A percentile compares a stretch with the other conserved stretches of the same genome.
Conservation (phyloP, 345 rosid genomes). For the Iberis pinnata region DNA sequence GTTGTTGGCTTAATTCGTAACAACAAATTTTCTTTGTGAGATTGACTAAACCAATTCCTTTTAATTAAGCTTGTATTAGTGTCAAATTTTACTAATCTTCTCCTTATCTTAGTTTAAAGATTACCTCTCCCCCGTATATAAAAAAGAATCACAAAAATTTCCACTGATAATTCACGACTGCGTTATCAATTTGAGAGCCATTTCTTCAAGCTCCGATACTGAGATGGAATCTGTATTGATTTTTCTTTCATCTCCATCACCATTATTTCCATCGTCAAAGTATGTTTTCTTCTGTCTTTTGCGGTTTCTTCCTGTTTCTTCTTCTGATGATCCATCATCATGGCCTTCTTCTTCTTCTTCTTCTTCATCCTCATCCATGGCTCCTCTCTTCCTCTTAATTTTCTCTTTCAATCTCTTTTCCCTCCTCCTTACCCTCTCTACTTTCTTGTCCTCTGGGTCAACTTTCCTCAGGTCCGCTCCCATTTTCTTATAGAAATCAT, state of each 20-base stretch:
- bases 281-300: conserved; percentile 53
- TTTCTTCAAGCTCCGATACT: conserved; percentile 71
- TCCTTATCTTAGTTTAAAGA: too few relatives aligned
- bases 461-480: conserved; percentile 68
- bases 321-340: conserved; percentile 33
- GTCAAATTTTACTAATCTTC: too few relatives aligned
- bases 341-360: conserved; percentile 43
- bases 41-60: neutral
- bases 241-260: conserved; percentile 7
- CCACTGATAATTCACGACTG: conserved; percentile 11
- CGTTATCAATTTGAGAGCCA: conserved; percentile 63
- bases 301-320: conserved; percentile 36
- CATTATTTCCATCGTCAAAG: conserved; percentile 35
- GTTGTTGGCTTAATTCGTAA: too few relatives aligned
- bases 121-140: too few relatives aligned
- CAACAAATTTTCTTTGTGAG: neutral
- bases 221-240: conserved; percentile 44
- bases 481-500: conserved; percentile 53
- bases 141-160: too few relatives aligned
- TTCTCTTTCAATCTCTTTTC: conserved; percentile 64
- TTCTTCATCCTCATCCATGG: conserved; percentile 34
- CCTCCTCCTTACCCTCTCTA: conserved; percentile 58
- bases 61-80: too few relatives aligned
- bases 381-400: conserved; percentile 61
- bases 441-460: conserved; percentile 73